These are phyloP conservation scores for Pleurostoma richardsiae DNA, from an alignment of 2,329 filamentous ascomycete species.

Conservation along the genomic window DNA sequence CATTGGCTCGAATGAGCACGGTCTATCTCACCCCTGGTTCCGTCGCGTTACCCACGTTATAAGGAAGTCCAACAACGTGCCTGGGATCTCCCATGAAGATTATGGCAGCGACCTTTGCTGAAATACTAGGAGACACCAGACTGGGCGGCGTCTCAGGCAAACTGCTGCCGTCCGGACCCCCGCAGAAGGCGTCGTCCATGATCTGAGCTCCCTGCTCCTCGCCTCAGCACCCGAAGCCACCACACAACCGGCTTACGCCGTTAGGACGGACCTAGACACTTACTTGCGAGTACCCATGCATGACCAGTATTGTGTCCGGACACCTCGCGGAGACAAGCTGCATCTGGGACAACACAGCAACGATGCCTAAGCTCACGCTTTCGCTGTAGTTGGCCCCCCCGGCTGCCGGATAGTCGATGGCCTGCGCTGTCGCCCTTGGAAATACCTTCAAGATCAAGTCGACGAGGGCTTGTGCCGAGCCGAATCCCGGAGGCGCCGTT, in stretches of 20 bases:
- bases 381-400: constrained; percentile 47
- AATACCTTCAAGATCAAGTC: constrained; percentile 33
- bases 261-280: constrained; percentile 2
- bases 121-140: constrained; percentile 36
- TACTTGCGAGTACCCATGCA: constrained; percentile 59
- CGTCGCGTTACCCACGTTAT: constrained; percentile 53
- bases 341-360: constrained; percentile 41
- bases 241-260: no score
- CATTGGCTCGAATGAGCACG: constrained; percentile 37
- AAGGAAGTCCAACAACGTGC: constrained; percentile 43
- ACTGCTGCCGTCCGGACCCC: constrained; percentile 46
- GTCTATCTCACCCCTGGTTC: constrained; percentile 43
- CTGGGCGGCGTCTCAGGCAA: constrained; percentile 36
- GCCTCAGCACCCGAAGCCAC: neutral
- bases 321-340: constrained; percentile 46
- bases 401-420: constrained; percentile 48
- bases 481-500: constrained; percentile 38
- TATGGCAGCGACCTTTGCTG: constrained; percentile 48
- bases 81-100: constrained; percentile 59
- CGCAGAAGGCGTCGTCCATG: constrained; percentile 53
- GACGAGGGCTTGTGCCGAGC: constrained; percentile 35
- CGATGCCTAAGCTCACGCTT: constrained; percentile 46
- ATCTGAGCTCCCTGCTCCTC: constrained; percentile 53
- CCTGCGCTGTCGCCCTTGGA: constrained; percentile 36
- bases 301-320: constrained; percentile 47